Evolutionary conservation across 768 basidiomycete species (phyloP).

Genomic region (Tylopilus sp.): DNA sequence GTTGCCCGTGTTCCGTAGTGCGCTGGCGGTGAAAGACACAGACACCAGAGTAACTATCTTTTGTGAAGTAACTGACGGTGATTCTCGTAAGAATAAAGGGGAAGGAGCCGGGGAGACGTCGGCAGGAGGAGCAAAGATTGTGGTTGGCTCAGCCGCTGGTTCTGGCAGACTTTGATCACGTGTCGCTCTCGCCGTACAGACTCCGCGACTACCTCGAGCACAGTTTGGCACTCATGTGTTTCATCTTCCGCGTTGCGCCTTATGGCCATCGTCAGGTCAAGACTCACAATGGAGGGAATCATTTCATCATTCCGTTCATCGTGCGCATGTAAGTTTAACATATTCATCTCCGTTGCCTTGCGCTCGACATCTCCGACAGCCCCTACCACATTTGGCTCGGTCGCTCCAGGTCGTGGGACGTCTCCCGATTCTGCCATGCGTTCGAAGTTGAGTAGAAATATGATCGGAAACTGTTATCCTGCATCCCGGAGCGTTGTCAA

Average conservation of each 20-base stretch:
- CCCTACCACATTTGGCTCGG: slow-evolving; percentile 79
- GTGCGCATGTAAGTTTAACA: slow-evolving; percentile 50
- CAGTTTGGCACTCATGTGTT: slow-evolving; percentile 54
- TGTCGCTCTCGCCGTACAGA: slow-evolving; percentile 52
- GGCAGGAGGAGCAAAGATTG: slow-evolving; percentile 58
- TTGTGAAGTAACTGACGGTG: slow-evolving; percentile 52
- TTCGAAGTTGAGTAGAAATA: slow-evolving; percentile 64
- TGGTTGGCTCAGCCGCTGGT: slow-evolving; percentile 67
- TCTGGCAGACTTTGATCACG: slow-evolving; percentile 68
- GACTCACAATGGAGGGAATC: slow-evolving; percentile 69
- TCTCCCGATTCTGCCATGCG: slow-evolving; percentile 50
- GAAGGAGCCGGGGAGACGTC: slow-evolving; percentile 27
- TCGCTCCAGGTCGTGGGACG: slow-evolving; percentile 58
- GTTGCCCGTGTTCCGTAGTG: too few relatives aligned
- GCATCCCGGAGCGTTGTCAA: slow-evolving; percentile 32
- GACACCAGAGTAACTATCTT: slow-evolving; percentile 71
- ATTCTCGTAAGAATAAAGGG: slow-evolving; percentile 7
- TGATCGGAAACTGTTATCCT: slow-evolving; percentile 49
- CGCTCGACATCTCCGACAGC: slow-evolving; percentile 26
- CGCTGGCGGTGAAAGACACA: too few relatives aligned
- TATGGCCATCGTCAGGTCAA: slow-evolving; percentile 40
- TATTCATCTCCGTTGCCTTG: background rate
- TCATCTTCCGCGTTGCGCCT: background rate
- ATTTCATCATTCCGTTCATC: slow-evolving; percentile 62
- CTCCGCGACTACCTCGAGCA: slow-evolving; percentile 74